phyloP scores from a whole-genome alignment of 139 green algal species.

The Chlorella vulgaris region DNA sequence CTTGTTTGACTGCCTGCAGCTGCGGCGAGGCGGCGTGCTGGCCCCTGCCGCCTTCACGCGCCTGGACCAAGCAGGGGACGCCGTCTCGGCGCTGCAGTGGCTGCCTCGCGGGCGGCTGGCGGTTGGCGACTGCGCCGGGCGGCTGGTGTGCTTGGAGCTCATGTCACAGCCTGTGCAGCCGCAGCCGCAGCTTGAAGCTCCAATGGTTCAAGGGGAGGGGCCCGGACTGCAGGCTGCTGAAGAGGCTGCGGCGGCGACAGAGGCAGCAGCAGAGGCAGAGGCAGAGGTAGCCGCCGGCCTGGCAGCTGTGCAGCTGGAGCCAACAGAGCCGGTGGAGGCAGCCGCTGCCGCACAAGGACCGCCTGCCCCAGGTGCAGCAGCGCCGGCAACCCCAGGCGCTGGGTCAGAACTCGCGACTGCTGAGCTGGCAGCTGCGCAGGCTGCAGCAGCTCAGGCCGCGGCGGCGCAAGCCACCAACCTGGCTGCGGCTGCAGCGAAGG shows the following conservation, averaged over 20 bases:
- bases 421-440: neutral
- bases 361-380: neutral
- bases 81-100: conserved; percentile 43
- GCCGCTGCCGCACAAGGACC: neutral
- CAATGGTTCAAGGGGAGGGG: neutral
- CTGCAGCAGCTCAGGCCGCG: neutral
- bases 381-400: neutral
- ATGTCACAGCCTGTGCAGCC: neutral
- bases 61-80: neutral
- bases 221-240: neutral
- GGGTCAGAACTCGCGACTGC: neutral
- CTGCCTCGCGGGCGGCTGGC: conserved; percentile 41
- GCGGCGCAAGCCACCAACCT: neutral
- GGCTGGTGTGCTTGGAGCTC: neutral
- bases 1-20: conserved; percentile 46
- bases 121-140: conserved; percentile 36
- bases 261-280: neutral
- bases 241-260: neutral
- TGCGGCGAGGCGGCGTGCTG: conserved; percentile 39
- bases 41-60: neutral
- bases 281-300: neutral
- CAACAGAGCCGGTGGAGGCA: no score
- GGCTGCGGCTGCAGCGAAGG: neutral
- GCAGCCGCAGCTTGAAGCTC: neutral
- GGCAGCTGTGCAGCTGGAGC: neutral